A percentile compares a stretch with the other conserved stretches of the same genome.
These are phyloP conservation scores for Arthromyces matolae DNA, from an alignment of 768 basidiomycete genomes.

Conservation along the genomic window DNA sequence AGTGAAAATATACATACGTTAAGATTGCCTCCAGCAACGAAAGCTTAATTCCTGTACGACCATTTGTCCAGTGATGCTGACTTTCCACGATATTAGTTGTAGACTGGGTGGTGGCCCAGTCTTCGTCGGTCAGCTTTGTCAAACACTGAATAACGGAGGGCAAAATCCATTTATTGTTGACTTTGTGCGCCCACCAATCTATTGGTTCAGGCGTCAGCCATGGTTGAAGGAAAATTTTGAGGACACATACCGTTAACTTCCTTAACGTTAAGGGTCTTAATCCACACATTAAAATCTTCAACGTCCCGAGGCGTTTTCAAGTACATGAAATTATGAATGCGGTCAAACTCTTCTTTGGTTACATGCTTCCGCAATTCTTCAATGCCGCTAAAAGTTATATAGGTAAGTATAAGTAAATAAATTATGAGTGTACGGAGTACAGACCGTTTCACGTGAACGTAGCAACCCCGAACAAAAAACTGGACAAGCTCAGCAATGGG, in stretches of 20 bases:
- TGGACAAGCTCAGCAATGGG: conserved; percentile 9
- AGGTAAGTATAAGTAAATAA: not conserved
- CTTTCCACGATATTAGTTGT: not conserved
- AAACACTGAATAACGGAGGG: not conserved
- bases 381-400: not conserved
- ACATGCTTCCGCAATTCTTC: not conserved
- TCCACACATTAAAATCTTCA: not conserved
- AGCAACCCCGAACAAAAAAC: conserved; percentile 13
- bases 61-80: conserved; percentile 4
- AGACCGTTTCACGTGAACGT: too few relatives aligned
- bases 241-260: too few relatives aligned
- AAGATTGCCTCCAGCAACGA: conserved; percentile 1
- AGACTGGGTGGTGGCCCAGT: not conserved
- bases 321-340: not conserved
- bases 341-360: not conserved
- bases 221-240: too few relatives aligned
- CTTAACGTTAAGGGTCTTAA: not conserved
- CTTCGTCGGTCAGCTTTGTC: not conserved
- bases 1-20: not conserved
- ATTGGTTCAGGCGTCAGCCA: too few relatives aligned
- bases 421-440: too few relatives aligned
- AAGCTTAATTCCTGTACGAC: conserved; percentile 3
- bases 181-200: not conserved
- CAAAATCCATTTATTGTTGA: not conserved
- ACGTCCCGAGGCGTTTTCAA: not conserved